Evolutionary conservation across 345 rosid species (phyloP).

Genomic region (Syzygium aromaticum): DNA sequence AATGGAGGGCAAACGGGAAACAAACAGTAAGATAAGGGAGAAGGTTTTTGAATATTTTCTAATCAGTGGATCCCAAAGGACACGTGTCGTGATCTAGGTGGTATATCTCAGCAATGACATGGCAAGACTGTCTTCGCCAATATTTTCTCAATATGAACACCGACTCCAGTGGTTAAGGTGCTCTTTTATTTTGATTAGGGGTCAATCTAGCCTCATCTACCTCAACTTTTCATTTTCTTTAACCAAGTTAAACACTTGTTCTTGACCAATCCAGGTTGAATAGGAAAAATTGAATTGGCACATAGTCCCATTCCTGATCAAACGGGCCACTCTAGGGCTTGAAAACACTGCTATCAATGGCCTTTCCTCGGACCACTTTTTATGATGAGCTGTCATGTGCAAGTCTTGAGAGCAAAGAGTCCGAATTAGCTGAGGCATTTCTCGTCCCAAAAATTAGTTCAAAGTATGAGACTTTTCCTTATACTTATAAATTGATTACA

Average conservation of each 20-base stretch:
- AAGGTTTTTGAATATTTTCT: no score
- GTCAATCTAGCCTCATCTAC: neutral
- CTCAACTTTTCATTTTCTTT: neutral
- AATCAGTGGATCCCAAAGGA: no score
- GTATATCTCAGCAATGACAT: no score
- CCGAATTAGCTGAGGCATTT: neutral
- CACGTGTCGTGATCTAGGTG: no score
- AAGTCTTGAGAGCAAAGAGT: neutral
- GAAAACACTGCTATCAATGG: neutral
- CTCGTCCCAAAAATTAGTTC: no score
- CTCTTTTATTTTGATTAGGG: neutral
- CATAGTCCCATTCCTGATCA: neutral
- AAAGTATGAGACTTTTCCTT: no score
- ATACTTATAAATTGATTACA: no score
- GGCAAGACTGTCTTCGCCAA: no score
- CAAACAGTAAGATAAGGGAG: no score
- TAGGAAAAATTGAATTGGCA: neutral
- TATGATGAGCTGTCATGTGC: neutral
- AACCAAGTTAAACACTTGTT: neutral
- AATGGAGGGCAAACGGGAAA: no score
- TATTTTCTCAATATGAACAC: no score
- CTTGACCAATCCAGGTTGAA: neutral
- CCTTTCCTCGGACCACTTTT: neutral
- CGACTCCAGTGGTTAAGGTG: neutral
- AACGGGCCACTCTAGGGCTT: neutral